Base-by-base conservation (phyloP, 2,329 filamentous ascomycete genomes). In the Talaromyces sp. region DNA sequence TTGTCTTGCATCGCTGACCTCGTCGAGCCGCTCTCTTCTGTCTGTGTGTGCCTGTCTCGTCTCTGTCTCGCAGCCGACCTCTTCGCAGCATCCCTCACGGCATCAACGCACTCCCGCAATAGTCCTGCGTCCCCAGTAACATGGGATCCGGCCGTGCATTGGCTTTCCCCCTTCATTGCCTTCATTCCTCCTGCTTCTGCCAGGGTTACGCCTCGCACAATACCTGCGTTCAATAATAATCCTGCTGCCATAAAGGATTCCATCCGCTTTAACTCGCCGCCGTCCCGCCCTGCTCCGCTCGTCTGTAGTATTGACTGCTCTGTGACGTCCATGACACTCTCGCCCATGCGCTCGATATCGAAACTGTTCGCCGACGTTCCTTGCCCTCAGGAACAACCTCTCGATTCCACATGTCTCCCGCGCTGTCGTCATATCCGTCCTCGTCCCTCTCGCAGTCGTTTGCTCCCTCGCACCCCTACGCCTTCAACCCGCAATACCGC, bases 331-430 rank as follows among this genome's bases (percentile, higher is more conserved):
- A 59, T 58, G 55, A 22, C 44, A 25, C 25, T 47, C 44, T 47
- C 44, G 44, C 44, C 44, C 44, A 59, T 58, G 58, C 56, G 58
- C 52, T 62, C 56, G 17, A 47, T 57, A 32, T 54, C 42, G 59
- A 65, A 61, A 58, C 59, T 59, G 19, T 25, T 47, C 22, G 22
- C n/a, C 51, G 54, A 59, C 58, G 62, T 65, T 65, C 64, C 62
- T 63, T 57, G 47, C 57, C 64, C 62, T 19, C 57, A 58, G 49
- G 57, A 57, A 56, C 62, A 36, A 28, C 58, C 55, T 56, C 63
- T 22, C 19, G 19, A 61, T 51, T 65, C 70, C 71, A 65, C 69
- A 75, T 75, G 73, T 72, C 72, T 74, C 65, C 69, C 67, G 65
- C 68, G 60, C 67, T 69, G 57, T 63, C 67, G 55, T 65, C 66